phyloP scores from a whole-genome alignment of 192 early-diverging fungal genomes.

The Backusella luteola region DNA sequence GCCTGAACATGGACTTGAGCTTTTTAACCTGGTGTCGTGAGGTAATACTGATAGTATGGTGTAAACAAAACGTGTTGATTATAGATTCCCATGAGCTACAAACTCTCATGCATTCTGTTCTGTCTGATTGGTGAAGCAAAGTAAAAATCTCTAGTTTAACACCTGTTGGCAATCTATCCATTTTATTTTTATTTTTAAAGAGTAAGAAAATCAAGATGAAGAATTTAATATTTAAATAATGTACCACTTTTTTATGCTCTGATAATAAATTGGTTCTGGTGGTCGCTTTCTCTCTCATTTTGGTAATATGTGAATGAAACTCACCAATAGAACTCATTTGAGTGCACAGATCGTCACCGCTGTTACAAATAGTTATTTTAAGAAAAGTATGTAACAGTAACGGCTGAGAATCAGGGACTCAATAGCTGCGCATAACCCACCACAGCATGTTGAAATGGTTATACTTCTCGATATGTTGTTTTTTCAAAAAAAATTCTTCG shows the following conservation, averaged over 20 bases:
- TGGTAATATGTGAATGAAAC: neutral
- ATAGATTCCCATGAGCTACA: neutral
- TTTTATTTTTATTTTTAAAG: neutral
- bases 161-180: neutral
- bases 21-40: neutral
- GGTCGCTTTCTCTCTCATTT: neutral
- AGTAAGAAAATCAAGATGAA: neutral
- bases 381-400: neutral
- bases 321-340: neutral
- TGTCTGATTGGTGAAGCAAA: neutral
- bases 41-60: neutral
- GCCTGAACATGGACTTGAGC: neutral
- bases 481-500: neutral
- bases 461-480: no score
- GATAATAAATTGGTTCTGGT: neutral
- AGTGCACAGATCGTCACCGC: neutral
- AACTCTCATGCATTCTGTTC: neutral
- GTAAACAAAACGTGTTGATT: neutral
- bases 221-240: neutral
- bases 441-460: neutral
- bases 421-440: neutral
- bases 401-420: neutral
- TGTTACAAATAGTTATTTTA: neutral
- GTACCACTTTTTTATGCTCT: neutral
- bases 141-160: neutral